Conservation (phyloP, 2,329 filamentous ascomycete genomes). For the Plenodomus tracheiphilus region DNA sequence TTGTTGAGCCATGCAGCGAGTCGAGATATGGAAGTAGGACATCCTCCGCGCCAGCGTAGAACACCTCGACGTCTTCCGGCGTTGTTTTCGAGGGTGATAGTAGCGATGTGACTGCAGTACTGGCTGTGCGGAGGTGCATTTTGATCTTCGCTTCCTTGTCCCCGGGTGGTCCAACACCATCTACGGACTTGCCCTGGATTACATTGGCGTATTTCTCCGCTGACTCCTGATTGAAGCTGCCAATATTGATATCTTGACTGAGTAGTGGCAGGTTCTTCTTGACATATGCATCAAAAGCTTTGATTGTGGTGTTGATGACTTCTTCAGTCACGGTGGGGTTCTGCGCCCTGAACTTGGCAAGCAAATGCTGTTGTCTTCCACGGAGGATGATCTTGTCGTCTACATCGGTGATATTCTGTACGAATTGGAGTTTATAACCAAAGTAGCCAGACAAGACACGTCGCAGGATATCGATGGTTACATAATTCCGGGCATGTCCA, state of each 20-base stretch:
- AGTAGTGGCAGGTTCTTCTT: conserved; percentile 69
- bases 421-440: conserved; percentile 78
- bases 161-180: conserved; percentile 59
- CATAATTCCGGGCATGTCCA: conserved; percentile 87
- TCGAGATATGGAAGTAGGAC: conserved; percentile 85
- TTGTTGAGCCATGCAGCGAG: conserved; percentile 57
- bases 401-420: conserved; percentile 84
- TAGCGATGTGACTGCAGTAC: conserved; percentile 58
- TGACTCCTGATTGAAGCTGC: conserved; percentile 53
- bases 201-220: conserved; percentile 59
- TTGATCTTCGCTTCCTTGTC: conserved; percentile 86
- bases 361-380: conserved; percentile 76
- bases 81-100: conserved; percentile 32
- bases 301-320: conserved; percentile 53
- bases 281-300: conserved; percentile 60
- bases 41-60: conserved; percentile 64
- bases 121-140: conserved; percentile 76
- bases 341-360: conserved; percentile 66
- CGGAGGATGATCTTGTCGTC: conserved; percentile 63
- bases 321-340: conserved; percentile 51
- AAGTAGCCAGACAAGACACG: conserved; percentile 84
- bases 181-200: conserved; percentile 58
- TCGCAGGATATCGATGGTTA: conserved; percentile 84
- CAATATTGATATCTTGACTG: conserved; percentile 48
- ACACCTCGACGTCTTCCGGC: conserved; percentile 47